Conservation (phyloP, 805 yeast genomes). For the Candida vartiovaarae region DNA sequence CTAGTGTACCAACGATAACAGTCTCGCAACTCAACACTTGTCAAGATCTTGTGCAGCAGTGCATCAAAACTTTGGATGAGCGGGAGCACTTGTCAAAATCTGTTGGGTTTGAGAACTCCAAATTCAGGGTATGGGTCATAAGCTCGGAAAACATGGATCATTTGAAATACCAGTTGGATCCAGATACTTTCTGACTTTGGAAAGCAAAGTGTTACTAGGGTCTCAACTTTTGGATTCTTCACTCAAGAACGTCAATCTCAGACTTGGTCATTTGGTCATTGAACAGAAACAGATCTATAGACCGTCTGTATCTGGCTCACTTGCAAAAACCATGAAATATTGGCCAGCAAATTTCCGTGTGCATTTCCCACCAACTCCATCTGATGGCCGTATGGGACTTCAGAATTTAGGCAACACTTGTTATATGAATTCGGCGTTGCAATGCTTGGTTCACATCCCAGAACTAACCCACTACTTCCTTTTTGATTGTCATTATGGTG, state of each 20-base stretch:
- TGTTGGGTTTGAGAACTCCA: slow-evolving; percentile 5
- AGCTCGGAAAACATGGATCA: slow-evolving; percentile 7
- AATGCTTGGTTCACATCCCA: slow-evolving; percentile 81
- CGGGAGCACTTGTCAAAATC: slow-evolving; percentile 8
- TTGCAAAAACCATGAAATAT: slow-evolving; percentile 17
- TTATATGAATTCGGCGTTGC: slow-evolving; percentile 92
- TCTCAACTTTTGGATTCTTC: slow-evolving; percentile 11
- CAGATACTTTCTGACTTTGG: slow-evolving; percentile 24
- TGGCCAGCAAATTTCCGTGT: slow-evolving; percentile 32
- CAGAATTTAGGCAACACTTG: slow-evolving; percentile 84
- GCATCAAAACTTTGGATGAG: slow-evolving; percentile 11
- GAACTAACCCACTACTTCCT: slow-evolving; percentile 74
- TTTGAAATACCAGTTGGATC: slow-evolving; percentile 18
- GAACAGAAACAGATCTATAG: slow-evolving; percentile 19
- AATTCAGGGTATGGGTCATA: slow-evolving; percentile 19
- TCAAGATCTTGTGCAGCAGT: slow-evolving; percentile 10
- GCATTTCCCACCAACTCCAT: slow-evolving; percentile 25
- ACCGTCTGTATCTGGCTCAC: too few species aligned
- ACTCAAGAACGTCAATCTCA: slow-evolving; percentile 19
- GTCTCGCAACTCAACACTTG: slow-evolving; percentile 28
- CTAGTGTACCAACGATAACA: slow-evolving; percentile 23
- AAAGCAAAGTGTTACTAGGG: slow-evolving; percentile 19
- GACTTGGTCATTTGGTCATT: slow-evolving; percentile 26
- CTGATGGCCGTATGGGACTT: slow-evolving; percentile 53
- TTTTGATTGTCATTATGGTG: slow-evolving; percentile 49